phyloP scores from a whole-genome alignment of 2,329 filamentous ascomycete genomes.

The Tothia fuscella region DNA sequence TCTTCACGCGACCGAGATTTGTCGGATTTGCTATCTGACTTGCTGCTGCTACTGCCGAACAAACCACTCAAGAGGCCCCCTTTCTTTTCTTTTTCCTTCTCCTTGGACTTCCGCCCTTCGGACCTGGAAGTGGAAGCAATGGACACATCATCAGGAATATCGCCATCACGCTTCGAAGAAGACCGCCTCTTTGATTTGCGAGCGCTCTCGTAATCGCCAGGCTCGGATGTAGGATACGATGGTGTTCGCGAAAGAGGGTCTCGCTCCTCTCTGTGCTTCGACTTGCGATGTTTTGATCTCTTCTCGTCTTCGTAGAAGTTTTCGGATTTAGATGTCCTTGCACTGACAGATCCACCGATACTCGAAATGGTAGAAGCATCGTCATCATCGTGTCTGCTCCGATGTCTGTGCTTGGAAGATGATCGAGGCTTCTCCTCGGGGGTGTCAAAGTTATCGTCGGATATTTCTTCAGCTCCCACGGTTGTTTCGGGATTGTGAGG shows the following conservation, averaged over 20 bases:
- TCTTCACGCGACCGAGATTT: conserved; percentile 23
- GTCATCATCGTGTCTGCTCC: conserved; percentile 7
- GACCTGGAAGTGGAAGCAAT: conserved; percentile 11
- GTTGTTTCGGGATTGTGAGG: not conserved
- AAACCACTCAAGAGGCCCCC: conserved; percentile 34
- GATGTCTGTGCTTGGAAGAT: not conserved
- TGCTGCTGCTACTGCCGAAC: conserved; percentile 32
- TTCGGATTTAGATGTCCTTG: conserved; percentile 2
- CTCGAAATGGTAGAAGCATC: conserved; percentile 6
- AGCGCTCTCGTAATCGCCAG: conserved; percentile 14
- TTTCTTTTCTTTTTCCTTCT: conserved; percentile 28
- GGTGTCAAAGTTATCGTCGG: too few relatives aligned
- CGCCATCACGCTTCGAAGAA: conserved; percentile 20
- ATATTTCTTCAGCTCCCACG: conserved; percentile 21
- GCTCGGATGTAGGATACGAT: conserved; percentile 5
- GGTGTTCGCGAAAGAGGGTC: not conserved
- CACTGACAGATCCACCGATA: not conserved
- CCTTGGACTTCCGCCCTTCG: conserved; percentile 1
- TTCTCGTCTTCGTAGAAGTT: conserved; percentile 7
- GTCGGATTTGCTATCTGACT: conserved; percentile 23
- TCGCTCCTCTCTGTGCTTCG: conserved; percentile 3
- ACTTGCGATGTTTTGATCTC: conserved; percentile 5
- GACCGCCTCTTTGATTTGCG: conserved; percentile 23
- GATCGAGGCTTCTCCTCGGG: not conserved
- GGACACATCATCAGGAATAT: conserved; percentile 8